A percentile compares a stretch with the other conserved stretches of the same genome.
Evolutionary conservation across 2,329 filamentous ascomycete genomes (phyloP).

Genomic region (Cyanodermella asteris): DNA sequence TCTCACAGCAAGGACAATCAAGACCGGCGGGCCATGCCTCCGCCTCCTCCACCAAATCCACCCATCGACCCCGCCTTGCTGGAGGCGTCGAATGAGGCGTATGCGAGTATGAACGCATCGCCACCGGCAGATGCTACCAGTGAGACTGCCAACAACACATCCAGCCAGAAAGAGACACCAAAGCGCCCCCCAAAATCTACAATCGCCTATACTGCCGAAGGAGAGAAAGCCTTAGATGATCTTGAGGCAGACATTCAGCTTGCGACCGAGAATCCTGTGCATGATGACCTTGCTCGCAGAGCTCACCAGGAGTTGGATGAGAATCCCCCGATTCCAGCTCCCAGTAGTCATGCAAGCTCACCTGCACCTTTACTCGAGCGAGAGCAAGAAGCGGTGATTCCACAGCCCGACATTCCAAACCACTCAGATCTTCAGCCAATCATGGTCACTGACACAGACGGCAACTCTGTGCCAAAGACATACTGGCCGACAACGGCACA

Average conservation of each 20-base stretch:
- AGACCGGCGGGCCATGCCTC: conserved; percentile 7
- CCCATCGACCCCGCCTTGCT: conserved; percentile 22
- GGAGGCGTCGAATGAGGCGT: conserved; percentile 7
- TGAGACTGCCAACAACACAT: conserved; percentile 1
- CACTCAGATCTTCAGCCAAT: background rate
- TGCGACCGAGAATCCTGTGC: background rate
- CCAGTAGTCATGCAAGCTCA: conserved; percentile 1
- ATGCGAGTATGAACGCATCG: conserved; percentile 3
- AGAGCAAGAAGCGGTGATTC: background rate
- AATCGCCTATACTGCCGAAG: too few relatives aligned
- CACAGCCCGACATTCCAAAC: conserved; percentile 1
- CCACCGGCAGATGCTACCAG: conserved; percentile 1
- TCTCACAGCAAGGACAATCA: conserved; percentile 2
- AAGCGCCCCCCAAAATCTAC: too few relatives aligned
- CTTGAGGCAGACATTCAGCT: background rate
- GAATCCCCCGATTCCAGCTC: conserved; percentile 2
- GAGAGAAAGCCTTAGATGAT: background rate
- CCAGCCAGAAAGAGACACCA: background rate
- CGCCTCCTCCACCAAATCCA: conserved; percentile 5
- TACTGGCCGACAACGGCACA: conserved; percentile 29
- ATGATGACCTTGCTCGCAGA: background rate
- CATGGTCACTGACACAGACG: background rate
- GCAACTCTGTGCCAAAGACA: background rate
- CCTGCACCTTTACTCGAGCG: conserved; percentile 13
- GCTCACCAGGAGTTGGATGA: background rate